phyloP scores from a whole-genome alignment of 2,329 filamentous ascomycete genomes.

The Verticillium isaacii region DNA sequence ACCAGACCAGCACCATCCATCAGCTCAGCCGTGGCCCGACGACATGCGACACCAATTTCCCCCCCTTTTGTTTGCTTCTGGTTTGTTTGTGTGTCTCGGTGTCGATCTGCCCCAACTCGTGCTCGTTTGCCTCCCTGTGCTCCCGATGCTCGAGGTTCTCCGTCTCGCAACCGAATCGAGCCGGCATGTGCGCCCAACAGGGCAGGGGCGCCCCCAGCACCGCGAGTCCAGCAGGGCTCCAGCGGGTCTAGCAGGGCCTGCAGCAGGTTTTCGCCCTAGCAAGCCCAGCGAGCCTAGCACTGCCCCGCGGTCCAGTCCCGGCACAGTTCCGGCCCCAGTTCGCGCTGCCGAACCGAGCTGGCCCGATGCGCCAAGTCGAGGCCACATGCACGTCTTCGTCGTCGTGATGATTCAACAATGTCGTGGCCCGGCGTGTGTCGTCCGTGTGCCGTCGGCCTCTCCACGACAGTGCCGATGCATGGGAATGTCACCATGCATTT shows the following conservation, averaged over 20 bases:
- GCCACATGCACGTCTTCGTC: background rate
- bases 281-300: background rate
- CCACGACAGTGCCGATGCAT: too few relatives aligned
- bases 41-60: background rate
- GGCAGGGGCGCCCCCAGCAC: background rate
- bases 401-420: background rate
- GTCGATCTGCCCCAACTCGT: background rate
- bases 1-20: background rate
- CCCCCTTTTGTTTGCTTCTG: background rate
- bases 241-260: background rate
- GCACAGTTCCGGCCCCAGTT: background rate
- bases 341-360: background rate
- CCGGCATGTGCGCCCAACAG: background rate
- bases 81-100: background rate
- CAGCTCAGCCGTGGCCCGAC: background rate
- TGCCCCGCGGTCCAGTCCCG: background rate
- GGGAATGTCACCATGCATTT: too few relatives aligned
- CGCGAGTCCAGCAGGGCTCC: background rate
- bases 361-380: background rate
- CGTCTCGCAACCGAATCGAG: background rate
- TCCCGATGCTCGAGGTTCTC: background rate
- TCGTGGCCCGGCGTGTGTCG: too few relatives aligned
- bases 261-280: background rate
- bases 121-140: background rate
- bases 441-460: too few relatives aligned